Evolutionary conservation across 345 rosid genomes (phyloP), one percentile per base, ranked within the genome.

Genomic region (Gossypium mustelinum): DNA sequence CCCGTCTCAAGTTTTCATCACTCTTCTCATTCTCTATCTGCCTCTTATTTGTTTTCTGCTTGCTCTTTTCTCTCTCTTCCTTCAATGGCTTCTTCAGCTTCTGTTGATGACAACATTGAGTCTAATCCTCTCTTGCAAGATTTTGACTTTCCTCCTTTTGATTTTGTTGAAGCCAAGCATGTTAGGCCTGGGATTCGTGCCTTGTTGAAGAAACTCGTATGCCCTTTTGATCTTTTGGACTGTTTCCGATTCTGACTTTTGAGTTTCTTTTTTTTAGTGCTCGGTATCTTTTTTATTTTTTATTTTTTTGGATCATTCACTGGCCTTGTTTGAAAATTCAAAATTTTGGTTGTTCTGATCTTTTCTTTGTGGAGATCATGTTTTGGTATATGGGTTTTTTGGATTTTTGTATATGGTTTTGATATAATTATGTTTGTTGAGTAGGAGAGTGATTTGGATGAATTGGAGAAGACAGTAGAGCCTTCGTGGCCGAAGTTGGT

Each of bases 401-500:
- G 63, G 24, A 6, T 75, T 58, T 16, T 73, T 48, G 73, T 60
- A 72, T 73, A 78, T 72, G 52, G 44, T 71, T 29, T 45, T 58
- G 16, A 17, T 77, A 4, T 43, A 12, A 55, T 51, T 5, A 8
- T 67, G 12, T 2, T 71, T 75, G 9, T 3, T 75, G 68, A 76
- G 39, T 59, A 94, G 98, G 97, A 90, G 77, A 75, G 68, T 82
- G 91, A 90, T 71, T 68, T 89, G 89, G 97, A 88, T 78, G 84
- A 87, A 75, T 68, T 90, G 75, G 97, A 92, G 81, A 90, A 79
- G 60, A 79, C 84, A 0, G 88, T 89, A 71, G 94, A 90, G 78
- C 95, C 97, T 0, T 79, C 97, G 2, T 94, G 98, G 98, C 84
- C 91, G 54, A 92, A 90, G 76, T 83, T 94, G 76, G 97, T 89